Percentiles rank a stretch among this genome's conserved stretches.
phyloP scores from a whole-genome alignment of 106 monocot genomes.

The Phalaenopsis aphrodite region DNA sequence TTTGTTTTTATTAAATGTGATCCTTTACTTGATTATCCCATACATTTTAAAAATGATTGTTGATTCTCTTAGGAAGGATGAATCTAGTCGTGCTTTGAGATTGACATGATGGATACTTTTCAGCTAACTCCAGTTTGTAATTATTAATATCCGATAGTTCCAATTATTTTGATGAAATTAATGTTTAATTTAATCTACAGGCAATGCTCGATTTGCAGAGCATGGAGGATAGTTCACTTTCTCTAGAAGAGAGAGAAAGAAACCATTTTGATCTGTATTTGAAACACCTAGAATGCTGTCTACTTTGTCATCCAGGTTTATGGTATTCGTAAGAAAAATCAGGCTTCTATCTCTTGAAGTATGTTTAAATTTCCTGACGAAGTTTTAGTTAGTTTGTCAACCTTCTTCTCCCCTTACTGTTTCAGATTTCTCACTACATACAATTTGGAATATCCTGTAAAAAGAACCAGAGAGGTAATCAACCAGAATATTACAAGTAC shows the following conservation, averaged over 20 bases:
- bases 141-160: neutral
- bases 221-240: neutral
- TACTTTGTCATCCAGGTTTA: conserved; percentile 31
- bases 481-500: conserved; percentile 1
- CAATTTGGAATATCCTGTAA: neutral
- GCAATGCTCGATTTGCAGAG: neutral
- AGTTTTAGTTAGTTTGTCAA: neutral
- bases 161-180: neutral
- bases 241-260: conserved; percentile 19
- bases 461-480: neutral
- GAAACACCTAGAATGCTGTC: conserved; percentile 19
- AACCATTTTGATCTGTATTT: conserved; percentile 24
- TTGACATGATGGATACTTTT: neutral
- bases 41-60: too few species aligned
- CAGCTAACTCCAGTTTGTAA: neutral
- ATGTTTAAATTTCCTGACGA: conserved; percentile 1
- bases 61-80: too few species aligned
- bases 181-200: neutral
- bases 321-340: conserved; percentile 34
- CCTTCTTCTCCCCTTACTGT: neutral
- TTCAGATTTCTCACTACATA: conserved; percentile 6
- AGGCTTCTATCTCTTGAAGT: neutral
- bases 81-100: neutral
- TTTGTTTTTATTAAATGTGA: too few species aligned
- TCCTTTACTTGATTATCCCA: too few species aligned